Conservation (phyloP, 305 asterid species). For the Fraxinus xanthoxyloides region DNA sequence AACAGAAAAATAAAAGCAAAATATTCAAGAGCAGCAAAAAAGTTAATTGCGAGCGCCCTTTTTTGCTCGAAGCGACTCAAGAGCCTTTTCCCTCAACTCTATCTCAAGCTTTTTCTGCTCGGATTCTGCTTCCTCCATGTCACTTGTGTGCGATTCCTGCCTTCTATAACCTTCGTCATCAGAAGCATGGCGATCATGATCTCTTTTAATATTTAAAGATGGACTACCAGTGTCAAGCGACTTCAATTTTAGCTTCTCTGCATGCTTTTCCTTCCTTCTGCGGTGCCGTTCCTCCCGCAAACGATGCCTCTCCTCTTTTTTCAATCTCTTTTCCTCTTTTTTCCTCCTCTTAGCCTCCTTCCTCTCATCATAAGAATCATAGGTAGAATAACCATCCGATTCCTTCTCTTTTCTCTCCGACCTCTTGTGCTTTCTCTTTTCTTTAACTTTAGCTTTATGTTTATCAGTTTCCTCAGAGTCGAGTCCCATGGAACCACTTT, state of each 20-base stretch:
- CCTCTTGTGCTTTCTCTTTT: constrained; percentile 67
- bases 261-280: constrained; percentile 57
- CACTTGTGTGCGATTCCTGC: constrained; percentile 32
- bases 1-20: constrained; percentile 35
- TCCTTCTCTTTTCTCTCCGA: constrained; percentile 43
- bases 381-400: constrained; percentile 64
- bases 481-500: constrained; percentile 47
- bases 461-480: constrained; percentile 56
- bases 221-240: constrained; percentile 49
- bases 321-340: constrained; percentile 72
- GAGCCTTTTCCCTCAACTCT: constrained; percentile 93
- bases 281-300: constrained; percentile 73
- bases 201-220: constrained; percentile 49
- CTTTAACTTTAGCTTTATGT: constrained; percentile 41
- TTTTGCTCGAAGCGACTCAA: constrained; percentile 89
- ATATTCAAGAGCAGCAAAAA: constrained; percentile 30
- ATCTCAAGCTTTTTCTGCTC: constrained; percentile 87
- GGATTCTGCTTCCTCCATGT: constrained; percentile 44
- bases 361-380: constrained; percentile 73
- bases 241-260: constrained; percentile 60
- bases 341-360: constrained; percentile 78
- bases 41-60: constrained; percentile 61
- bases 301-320: constrained; percentile 67
- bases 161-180: constrained; percentile 50
- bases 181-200: constrained; percentile 35